Evolutionary conservation across 352 stramenopile genomes (phyloP).

Genomic region (Halophytophthora polymorphica): DNA sequence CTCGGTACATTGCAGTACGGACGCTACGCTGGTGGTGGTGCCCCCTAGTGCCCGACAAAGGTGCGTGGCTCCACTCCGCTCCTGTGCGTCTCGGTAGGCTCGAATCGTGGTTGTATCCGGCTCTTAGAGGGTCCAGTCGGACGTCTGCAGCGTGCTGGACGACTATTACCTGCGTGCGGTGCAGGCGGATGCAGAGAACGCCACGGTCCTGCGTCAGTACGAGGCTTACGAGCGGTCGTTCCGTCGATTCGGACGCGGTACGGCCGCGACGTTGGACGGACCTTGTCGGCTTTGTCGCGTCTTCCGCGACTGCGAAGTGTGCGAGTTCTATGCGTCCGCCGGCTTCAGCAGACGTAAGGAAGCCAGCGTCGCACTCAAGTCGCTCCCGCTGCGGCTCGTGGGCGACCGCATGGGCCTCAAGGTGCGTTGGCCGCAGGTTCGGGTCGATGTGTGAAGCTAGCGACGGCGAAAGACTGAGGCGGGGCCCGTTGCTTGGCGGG

Average conservation of each 20-base stretch:
- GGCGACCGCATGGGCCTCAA: conserved; percentile 60
- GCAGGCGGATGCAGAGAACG: conserved; percentile 88
- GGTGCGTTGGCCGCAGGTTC: conserved; percentile 12
- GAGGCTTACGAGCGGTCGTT: conserved; percentile 83
- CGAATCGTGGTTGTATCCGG: neutral
- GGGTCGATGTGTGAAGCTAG: neutral
- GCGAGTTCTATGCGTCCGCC: conserved; percentile 62
- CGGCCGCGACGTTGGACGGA: conserved; percentile 10
- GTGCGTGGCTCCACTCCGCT: conserved; percentile 22
- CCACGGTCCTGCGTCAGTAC: conserved; percentile 88
- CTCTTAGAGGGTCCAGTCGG: neutral
- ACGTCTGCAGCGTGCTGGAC: conserved; percentile 37
- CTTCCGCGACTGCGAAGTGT: conserved; percentile 85
- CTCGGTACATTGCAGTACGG: conserved; percentile 76
- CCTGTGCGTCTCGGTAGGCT: neutral
- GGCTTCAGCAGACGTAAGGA: conserved; percentile 25
- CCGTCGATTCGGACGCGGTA: conserved; percentile 64
- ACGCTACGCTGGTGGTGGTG: conserved; percentile 88
- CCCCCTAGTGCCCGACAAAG: conserved; percentile 56
- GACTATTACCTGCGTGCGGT: conserved; percentile 88
- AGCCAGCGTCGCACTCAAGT: conserved; percentile 20
- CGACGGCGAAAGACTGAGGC: neutral
- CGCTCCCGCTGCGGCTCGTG: conserved; percentile 19
- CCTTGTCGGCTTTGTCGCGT: conserved; percentile 82
- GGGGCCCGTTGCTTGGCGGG: too few relatives aligned